Base-by-base conservation (phyloP, 805 yeast genomes). In the Middelhovenomyces tepae region DNA sequence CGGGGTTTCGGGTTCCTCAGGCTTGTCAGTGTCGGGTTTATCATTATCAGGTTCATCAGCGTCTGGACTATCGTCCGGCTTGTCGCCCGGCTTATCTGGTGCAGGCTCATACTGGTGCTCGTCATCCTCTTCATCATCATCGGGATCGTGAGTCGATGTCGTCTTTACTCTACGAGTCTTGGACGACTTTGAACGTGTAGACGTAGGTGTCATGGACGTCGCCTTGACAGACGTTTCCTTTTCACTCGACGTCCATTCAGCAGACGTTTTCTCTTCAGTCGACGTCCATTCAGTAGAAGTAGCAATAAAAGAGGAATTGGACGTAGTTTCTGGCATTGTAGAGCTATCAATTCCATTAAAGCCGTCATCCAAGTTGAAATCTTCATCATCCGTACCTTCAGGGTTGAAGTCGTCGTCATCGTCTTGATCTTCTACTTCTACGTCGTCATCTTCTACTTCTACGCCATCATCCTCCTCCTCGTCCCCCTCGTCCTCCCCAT, bases 391-490 rank as follows among this genome's bases (percentile, higher is more conserved):
- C 5, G 29, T 9, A 26, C 20, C 29, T 26, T n/a, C 6, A 13
- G 29, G 29, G 17, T 5, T 7, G 9, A 6, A 7, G n/a, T 18
- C 5, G 10, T 26, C 6, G 17, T 26, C 29, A 26, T 18, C 17
- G n/a, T 26, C 17, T 9, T 18, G 29, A 26, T 16, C 17, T n/a
- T 26, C 19, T 9, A 18, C 29, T 13, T 26, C 29, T 16, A 26
- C 19, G 6, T 26, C 7, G 13, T 7, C 29, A 7, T 26, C 5
- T 26, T 26, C 29, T 7, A 26, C 5, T 6, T 5, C 7, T 16
- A 16, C 19, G 9, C 17, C 29, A 10, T 26, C 6, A 14, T 26
- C 11, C 5, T 18, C 17, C 7, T 18, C 20, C 11, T 8, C n/a
- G 10, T 26, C 29, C 5, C 5, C 13, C 27, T 24, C 27, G 7